Conservation (phyloP, 306 rosid species). For the Macrotyloma uniflorum region DNA sequence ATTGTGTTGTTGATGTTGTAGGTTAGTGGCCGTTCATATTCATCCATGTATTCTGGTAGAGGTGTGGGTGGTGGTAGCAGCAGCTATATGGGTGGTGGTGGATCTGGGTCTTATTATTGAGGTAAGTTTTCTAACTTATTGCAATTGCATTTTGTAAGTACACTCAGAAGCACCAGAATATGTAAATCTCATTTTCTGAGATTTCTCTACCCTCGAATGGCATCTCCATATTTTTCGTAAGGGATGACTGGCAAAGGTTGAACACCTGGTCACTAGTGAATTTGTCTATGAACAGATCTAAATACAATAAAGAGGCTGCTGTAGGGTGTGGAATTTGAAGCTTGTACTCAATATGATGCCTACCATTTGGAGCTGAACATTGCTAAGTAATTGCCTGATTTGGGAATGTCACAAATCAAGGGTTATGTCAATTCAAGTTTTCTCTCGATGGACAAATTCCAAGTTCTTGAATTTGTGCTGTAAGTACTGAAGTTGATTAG, state of each 20-base stretch:
- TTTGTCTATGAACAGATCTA: conserved; percentile 82
- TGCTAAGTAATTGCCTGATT: conserved; percentile 43
- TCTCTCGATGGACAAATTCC: conserved; percentile 30
- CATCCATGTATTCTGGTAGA: conserved; percentile 79
- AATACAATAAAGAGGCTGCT: conserved; percentile 66
- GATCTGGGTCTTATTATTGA: conserved; percentile 90
- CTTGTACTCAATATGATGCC: conserved; percentile 54
- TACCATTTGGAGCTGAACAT: conserved; percentile 51
- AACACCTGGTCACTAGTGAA: conserved; percentile 64
- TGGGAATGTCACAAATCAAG: conserved; percentile 29
- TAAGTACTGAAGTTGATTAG: conserved; percentile 50
- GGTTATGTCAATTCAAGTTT: conserved; percentile 43
- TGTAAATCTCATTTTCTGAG: conserved; percentile 34
- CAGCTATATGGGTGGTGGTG: conserved; percentile 77
- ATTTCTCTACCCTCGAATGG: conserved; percentile 39
- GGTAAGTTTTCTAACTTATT: conserved; percentile 50
- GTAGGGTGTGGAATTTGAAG: conserved; percentile 70
- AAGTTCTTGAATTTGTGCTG: conserved; percentile 47
- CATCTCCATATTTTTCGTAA: conserved; percentile 48
- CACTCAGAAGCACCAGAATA: background rate
- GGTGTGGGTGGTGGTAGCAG: conserved; percentile 74
- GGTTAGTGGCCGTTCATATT: conserved; percentile 85
- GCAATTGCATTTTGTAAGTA: background rate
- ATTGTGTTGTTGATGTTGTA: conserved; percentile 39
- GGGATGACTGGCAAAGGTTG: conserved; percentile 61